Base-by-base conservation (phyloP, 768 basidiomycete species). In the Trametes meyenii region DNA sequence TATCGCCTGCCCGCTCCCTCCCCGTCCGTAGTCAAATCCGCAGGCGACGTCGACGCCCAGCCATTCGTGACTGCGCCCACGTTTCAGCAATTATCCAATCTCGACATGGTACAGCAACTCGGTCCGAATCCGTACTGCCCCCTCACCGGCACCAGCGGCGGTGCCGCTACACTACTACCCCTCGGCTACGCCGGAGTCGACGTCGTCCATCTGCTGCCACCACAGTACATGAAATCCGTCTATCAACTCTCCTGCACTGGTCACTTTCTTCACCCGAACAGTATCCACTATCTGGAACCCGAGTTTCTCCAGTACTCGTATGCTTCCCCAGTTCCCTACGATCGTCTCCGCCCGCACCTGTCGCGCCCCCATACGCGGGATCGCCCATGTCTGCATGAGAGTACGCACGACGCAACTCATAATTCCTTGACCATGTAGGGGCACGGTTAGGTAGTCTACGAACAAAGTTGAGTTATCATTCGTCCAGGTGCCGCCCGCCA, bases 281-380 rank as follows among this genome's bases (percentile, higher is more conserved):
- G 75, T 76, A 51, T 76, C 64, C 53, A 65, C 66, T 62, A 76
- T 70, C 40, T 69, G 70, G 60, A 89, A 89, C 8, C 84, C 84
- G 60, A 83, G 85, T 78, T 88, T 89, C 69, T 83, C 77, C 65
- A 91, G 86, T 19, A 89, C 87, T 51, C 83, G 78, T 8, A 79
- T 73, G 65, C 90, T 90, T 0, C 77, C 87, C 7, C 70, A 67
- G 71, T 92, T 92, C 5, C 78, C 86, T 8, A 70, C 69, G 53
- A 81, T 82, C 11, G 80, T 77, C 17, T 74, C 73, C 3, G 72
- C 81, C 13, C 75, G 71, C 64, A 89, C 76, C 42, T 67, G 69
- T 6, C 78, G 77, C 6, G 80, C 77, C 0, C 80, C 77, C 89
- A 91, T 88, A 53, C 85, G 74, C 1, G 87, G 87, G 42, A 89